Evolutionary conservation across 1,284 basidiomycete species (phyloP), one percentile per base, ranked within the genome.

Genomic region (Ustilago bromivora): DNA sequence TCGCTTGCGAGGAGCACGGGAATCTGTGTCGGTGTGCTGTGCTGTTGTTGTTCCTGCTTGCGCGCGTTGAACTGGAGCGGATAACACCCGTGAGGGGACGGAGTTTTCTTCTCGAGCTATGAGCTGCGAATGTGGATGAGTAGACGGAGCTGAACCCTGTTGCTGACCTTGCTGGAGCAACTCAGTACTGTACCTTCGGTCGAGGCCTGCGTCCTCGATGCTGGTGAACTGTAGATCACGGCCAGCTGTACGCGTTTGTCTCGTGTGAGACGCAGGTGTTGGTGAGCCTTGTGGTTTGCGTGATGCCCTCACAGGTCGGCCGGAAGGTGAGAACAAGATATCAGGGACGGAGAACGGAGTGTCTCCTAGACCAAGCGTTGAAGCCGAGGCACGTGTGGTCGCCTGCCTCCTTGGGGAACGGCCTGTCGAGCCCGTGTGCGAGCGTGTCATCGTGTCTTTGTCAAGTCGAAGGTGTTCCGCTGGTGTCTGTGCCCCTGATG

Each of bases 401-500:
- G 56, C 13, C 17, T 62, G 60, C n/a, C 23, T 31, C 12, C 35
- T 31, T n/a, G 60, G 32, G 15, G 61, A 31, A 17, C 12, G 61
- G 23, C 41, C 13, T 1, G 58, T 23, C n/a, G 52, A 55, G 31
- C 51, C 57, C 17, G 12, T 54, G 5, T 31, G 36, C 23, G 67
- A 31, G 5, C 40, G 49, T 46, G 36, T 11, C 13, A 40, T 58
- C 43, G 28, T 38, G 8, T 51, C n/a, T 51, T 38, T 55, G 52
- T 36, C 66, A 1, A 32, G 38, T 17, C 51, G 61, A 36, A 47
- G 49, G 12, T 43, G 59, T 13, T 73, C 55, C 35, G 66, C 57
- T 0, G 71, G 66, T 17, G 66, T 73, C 17, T 73, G 71, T 32
- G 57, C 43, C 28, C 71, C 71, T n/a, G 71, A 73, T 38, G 74